phyloP scores from a whole-genome alignment of 2,329 filamentous ascomycete genomes.

The Xylariomycetidae sp. region DNA sequence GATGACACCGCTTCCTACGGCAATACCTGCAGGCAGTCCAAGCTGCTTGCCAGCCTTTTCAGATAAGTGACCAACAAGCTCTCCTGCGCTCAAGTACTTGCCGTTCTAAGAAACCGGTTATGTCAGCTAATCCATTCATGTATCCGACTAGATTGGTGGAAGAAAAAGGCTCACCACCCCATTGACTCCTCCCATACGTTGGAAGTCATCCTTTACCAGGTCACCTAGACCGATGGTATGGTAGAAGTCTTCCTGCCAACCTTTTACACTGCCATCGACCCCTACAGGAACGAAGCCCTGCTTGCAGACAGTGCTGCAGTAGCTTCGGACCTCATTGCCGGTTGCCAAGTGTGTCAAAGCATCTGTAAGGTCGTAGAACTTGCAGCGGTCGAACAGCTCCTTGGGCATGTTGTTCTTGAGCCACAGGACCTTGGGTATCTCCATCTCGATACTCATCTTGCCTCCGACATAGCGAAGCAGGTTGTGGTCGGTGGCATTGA shows the following conservation, averaged over 20 bases:
- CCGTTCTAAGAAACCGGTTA: constrained; percentile 63
- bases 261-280: constrained; percentile 93
- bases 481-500: constrained; percentile 90
- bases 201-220: constrained; percentile 79
- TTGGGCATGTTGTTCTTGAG: constrained; percentile 97
- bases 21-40: constrained; percentile 80
- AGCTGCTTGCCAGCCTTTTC: constrained; percentile 79
- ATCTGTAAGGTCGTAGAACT: constrained; percentile 94
- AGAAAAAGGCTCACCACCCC: constrained; percentile 72
- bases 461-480: constrained; percentile 93
- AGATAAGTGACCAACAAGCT: constrained; percentile 80
- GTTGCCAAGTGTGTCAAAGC: constrained; percentile 93
- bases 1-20: constrained; percentile 93
- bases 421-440: constrained; percentile 97
- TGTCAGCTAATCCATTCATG: constrained; percentile 14
- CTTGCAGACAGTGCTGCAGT: constrained; percentile 95
- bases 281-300: constrained; percentile 96
- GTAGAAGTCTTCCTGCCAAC: constrained; percentile 96
- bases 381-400: constrained; percentile 85
- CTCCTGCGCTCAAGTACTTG: constrained; percentile 84
- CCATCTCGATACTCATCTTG: constrained; percentile 99
- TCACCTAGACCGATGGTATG: constrained; percentile 81
- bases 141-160: background rate
- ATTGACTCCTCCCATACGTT: constrained; percentile 89
- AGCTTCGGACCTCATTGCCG: constrained; percentile 85